Evolutionary conservation across 2,329 filamentous ascomycete species (phyloP), one percentile per base, ranked within the genome.

Genomic region (Endoconidiophora laricicola): DNA sequence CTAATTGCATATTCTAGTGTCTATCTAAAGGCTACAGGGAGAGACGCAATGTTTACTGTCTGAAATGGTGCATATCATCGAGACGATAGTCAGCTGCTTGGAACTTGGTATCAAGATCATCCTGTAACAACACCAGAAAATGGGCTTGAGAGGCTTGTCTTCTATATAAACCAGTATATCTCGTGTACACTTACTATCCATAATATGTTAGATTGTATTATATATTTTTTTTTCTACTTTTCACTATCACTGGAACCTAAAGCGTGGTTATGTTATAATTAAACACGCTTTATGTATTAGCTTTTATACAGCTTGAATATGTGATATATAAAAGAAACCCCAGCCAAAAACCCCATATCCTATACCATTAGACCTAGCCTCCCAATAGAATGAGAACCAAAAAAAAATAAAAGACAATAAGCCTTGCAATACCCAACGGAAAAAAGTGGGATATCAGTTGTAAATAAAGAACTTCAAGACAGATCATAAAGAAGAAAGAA

Each of bases 121-220:
- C 1, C 12, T 33, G 29, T 33, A 33, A 33, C 29, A 44, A 29
- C 41, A 44, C 14, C 20, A 39, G 24, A 47, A 38, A 36, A 18
- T 33, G 41, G 48, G 18, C 36, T 18, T 12, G 20, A 43, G 33
- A 20, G 29, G 16, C 16, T 18, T 18, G 16, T 18, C 16, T 18
- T 18, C 16, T 18, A 18, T 18, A 18, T 18, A 18, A 18, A 18
- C 16, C 43, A 36, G 44, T 39, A 33, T 22, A 14, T 53, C 51
- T 53, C 43, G 47, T 53, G 51, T 53, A 53, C 43, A 53, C 16
- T 44, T 53, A 53, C 46, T 46, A 18, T 18, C 38, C 47, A 50
- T 43, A 53, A 24, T 29, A 42, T 50, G 51, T 53, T 53, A 52
- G 43, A 43, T 52, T 48, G 41, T 52, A 49, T 48, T 23, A 38